Evolutionary conservation across 345 rosid species (phyloP).

Genomic region (Acer campestre): DNA sequence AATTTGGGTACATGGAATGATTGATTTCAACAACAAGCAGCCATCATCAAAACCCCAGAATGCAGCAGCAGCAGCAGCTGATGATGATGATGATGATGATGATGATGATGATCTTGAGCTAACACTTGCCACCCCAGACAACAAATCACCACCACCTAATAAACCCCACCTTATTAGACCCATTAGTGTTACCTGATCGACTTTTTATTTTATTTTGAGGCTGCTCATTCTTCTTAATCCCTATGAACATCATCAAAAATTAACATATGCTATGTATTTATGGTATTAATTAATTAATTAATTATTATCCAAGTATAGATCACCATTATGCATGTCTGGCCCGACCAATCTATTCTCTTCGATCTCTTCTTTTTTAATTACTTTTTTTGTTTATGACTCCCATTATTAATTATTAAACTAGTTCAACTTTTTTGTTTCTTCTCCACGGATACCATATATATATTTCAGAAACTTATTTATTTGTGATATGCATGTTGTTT

Average conservation of each 20-base stretch:
- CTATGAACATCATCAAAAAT: neutral
- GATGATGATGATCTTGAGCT: constrained; percentile 46
- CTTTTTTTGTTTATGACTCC: neutral
- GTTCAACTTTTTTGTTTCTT: neutral
- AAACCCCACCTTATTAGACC: constrained; percentile 32
- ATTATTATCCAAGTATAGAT: too few species aligned
- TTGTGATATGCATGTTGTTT: neutral
- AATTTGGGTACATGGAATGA: constrained; percentile 8
- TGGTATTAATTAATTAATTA: neutral
- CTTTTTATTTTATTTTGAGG: neutral
- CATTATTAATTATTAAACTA: neutral
- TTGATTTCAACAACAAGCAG: constrained; percentile 3
- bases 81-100: too few species aligned
- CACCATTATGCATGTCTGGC: neutral
- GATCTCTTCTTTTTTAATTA: neutral
- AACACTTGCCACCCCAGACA: constrained; percentile 46
- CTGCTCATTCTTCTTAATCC: neutral
- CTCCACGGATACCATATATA: too few species aligned
- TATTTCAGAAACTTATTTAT: too few species aligned
- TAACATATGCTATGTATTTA: neutral
- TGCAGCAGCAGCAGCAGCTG: neutral
- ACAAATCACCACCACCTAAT: constrained; percentile 23
- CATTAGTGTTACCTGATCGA: constrained; percentile 41
- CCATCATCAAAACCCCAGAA: constrained; percentile 11
- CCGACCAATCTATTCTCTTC: neutral